These are phyloP conservation scores for Amorphotheca resinae DNA, from an alignment of 495 filamentous ascomycete species.

Conservation along the genomic window DNA sequence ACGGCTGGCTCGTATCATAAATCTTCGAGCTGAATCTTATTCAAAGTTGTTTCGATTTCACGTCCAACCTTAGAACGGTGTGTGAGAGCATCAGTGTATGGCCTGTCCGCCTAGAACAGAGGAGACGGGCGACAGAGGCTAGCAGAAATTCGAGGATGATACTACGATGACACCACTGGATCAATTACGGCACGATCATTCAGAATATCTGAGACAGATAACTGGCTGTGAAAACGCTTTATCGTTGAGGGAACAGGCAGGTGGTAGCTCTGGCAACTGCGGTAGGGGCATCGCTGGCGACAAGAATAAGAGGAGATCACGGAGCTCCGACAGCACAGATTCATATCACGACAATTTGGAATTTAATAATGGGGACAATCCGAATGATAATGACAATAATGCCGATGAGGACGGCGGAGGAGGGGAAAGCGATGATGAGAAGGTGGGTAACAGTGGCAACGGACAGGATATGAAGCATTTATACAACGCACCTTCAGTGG, in stretches of 20 bases:
- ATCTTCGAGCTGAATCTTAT: slow-evolving; percentile 11
- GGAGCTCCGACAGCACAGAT: background rate
- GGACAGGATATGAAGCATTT: too few relatives aligned
- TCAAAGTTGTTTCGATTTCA: background rate
- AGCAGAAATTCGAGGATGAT: slow-evolving; percentile 12
- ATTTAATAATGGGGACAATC: background rate
- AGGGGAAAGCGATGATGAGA: slow-evolving; percentile 7
- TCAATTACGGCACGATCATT: slow-evolving; percentile 1
- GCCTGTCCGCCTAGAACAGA: slow-evolving; percentile 4
- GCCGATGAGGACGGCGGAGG: slow-evolving; percentile 5
- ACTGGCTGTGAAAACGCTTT: background rate
- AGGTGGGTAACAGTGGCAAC: slow-evolving; percentile 10
- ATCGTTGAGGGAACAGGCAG: background rate
- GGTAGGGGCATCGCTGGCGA: too few relatives aligned
- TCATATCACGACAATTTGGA: background rate
- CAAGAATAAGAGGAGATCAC: background rate
- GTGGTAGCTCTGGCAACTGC: background rate
- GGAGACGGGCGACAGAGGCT: slow-evolving; percentile 6
- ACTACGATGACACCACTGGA: slow-evolving; percentile 18
- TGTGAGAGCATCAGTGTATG: slow-evolving; percentile 6
- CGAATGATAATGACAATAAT: slow-evolving; percentile 7
- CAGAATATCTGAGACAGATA: slow-evolving; percentile 5
- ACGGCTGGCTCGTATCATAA: slow-evolving; percentile 18
- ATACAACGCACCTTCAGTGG: too few relatives aligned
- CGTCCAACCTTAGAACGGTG: background rate